These are phyloP conservation scores for Pichia sp. DNA, from an alignment of 1,139 yeast genomes.

Conservation along the genomic window DNA sequence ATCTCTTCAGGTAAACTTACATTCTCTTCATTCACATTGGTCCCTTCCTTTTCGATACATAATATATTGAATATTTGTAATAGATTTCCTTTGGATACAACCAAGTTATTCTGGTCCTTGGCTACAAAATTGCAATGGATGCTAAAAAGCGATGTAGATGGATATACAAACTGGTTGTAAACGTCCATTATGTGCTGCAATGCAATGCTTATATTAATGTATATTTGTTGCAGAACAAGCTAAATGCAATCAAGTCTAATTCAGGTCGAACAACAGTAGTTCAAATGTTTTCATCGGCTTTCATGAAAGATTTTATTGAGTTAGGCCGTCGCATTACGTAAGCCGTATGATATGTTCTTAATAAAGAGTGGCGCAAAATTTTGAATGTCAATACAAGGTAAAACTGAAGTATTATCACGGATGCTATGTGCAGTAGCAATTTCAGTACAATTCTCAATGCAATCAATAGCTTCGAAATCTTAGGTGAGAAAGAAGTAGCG, in stretches of 20 bases:
- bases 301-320: neutral
- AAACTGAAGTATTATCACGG: too few relatives aligned
- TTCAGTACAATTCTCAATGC: too few relatives aligned
- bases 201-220: too few relatives aligned
- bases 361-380: too few relatives aligned
- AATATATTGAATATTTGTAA: constrained; percentile 60
- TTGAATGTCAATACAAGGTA: too few relatives aligned
- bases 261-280: too few relatives aligned
- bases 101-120: constrained; percentile 46
- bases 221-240: too few relatives aligned
- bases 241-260: too few relatives aligned
- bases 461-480: too few relatives aligned
- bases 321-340: too few relatives aligned
- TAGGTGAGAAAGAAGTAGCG: too few relatives aligned
- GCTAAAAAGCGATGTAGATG: constrained; percentile 66
- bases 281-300: neutral
- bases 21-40: constrained; percentile 9
- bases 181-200: constrained; percentile 47
- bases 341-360: neutral
- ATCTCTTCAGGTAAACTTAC: neutral
- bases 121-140: constrained; percentile 60
- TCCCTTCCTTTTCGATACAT: neutral
- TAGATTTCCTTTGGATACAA: constrained; percentile 68
- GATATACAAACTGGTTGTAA: constrained; percentile 74
- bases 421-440: too few relatives aligned